Conservation (phyloP, 208 protist genomes). For the Porcisia hertigi region DNA sequence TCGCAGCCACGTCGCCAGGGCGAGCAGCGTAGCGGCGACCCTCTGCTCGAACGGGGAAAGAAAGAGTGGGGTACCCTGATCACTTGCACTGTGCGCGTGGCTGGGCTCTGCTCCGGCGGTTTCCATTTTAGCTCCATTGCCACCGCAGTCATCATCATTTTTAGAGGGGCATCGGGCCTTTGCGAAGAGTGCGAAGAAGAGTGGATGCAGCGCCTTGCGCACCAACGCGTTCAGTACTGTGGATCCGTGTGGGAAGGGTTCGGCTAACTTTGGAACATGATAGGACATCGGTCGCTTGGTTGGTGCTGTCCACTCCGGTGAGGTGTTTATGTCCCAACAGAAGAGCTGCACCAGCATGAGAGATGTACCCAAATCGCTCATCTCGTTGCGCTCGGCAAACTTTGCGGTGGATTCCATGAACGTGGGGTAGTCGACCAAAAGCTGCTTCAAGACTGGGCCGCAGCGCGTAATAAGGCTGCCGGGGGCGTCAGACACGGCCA, state of each 20-base stretch:
- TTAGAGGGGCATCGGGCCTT: background rate
- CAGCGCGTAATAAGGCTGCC: background rate
- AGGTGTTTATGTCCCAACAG: constrained; percentile 22
- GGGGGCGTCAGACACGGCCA: background rate
- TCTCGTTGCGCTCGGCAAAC: constrained; percentile 16
- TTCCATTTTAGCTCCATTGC: background rate
- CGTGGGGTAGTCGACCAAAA: constrained; percentile 25
- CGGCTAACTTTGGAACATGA: constrained; percentile 1
- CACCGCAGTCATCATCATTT: background rate
- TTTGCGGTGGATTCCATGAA: constrained; percentile 23
- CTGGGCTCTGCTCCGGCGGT: background rate
- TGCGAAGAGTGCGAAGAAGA: constrained; percentile 18
- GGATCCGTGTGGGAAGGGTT: background rate
- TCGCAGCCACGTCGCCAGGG: constrained; percentile 10
- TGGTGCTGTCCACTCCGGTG: background rate
- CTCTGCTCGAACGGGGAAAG: constrained; percentile 17
- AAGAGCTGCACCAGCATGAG: constrained; percentile 25
- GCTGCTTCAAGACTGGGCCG: constrained; percentile 10
- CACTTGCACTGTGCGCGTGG: background rate
- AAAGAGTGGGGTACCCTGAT: background rate
- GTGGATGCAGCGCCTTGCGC: constrained; percentile 13
- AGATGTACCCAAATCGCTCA: constrained; percentile 22
- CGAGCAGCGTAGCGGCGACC: constrained; percentile 16
- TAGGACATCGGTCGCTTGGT: background rate
- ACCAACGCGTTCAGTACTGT: constrained; percentile 15